These are phyloP conservation scores for Crataegus laevigata DNA, from an alignment of 306 rosid genomes.

Conservation along the genomic window DNA sequence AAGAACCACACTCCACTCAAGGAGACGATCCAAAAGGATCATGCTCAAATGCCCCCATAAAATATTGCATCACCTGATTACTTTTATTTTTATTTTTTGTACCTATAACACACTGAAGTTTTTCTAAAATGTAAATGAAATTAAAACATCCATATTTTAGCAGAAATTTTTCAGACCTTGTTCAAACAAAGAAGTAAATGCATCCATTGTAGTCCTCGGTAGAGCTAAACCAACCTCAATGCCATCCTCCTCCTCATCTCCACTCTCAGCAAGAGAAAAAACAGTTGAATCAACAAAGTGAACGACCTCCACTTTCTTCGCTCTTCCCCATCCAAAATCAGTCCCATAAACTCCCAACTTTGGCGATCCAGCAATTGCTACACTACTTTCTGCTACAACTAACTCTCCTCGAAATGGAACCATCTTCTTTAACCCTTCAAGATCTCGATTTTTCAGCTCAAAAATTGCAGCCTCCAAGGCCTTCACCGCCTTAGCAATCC, in stretches of 20 bases:
- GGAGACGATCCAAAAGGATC: background rate
- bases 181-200: background rate
- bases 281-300: background rate
- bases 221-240: background rate
- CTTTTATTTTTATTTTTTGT: background rate
- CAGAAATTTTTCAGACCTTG: background rate
- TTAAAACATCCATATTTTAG: background rate
- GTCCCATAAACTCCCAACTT: slow-evolving; percentile 2
- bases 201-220: background rate
- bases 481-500: background rate
- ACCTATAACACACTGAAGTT: background rate
- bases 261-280: slow-evolving; percentile 4
- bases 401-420: background rate
- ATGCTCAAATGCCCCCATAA: background rate
- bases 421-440: background rate
- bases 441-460: background rate
- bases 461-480: background rate
- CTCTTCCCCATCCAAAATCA: slow-evolving; percentile 16
- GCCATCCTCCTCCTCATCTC: slow-evolving; percentile 3
- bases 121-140: background rate
- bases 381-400: background rate
- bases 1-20: background rate
- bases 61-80: background rate
- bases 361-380: background rate
- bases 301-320: background rate